Percentiles rank a stretch among this genome's conserved stretches.
Conservation (phyloP, 2,329 filamentous ascomycete species). For the Paraphoma sp. region DNA sequence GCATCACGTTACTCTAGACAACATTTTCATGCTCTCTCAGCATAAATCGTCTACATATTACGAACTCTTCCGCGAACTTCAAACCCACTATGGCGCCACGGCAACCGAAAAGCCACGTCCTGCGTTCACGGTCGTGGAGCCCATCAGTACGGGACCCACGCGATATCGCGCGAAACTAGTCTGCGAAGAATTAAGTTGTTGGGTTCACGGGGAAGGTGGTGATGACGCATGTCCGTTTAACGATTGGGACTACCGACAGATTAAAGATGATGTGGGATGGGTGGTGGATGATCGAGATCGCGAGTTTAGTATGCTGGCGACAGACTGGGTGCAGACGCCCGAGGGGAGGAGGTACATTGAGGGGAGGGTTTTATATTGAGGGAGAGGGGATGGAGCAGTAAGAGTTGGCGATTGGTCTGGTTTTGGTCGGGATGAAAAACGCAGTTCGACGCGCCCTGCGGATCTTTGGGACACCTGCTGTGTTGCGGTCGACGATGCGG, state of each 20-base stretch:
- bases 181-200: conserved; percentile 13
- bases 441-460: too few species aligned
- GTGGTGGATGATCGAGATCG: conserved; percentile 9
- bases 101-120: background rate
- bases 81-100: background rate
- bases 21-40: background rate
- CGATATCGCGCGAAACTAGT: background rate
- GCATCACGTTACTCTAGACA: conserved; percentile 8
- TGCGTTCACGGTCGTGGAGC: background rate
- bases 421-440: too few species aligned
- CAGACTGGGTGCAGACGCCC: background rate
- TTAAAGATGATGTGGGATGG: conserved; percentile 14
- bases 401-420: background rate
- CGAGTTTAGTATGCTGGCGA: background rate
- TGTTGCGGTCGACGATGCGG: too few species aligned
- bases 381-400: background rate
- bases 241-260: background rate
- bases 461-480: too few species aligned
- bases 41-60: background rate
- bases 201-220: conserved; percentile 6
- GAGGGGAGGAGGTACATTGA: background rate
- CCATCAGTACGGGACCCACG: background rate
- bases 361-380: conserved; percentile 1
- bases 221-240: conserved; percentile 10
- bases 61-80: background rate